Evolutionary conservation across 805 yeast genomes (phyloP).

Genomic region (Saccharomyces jurei): DNA sequence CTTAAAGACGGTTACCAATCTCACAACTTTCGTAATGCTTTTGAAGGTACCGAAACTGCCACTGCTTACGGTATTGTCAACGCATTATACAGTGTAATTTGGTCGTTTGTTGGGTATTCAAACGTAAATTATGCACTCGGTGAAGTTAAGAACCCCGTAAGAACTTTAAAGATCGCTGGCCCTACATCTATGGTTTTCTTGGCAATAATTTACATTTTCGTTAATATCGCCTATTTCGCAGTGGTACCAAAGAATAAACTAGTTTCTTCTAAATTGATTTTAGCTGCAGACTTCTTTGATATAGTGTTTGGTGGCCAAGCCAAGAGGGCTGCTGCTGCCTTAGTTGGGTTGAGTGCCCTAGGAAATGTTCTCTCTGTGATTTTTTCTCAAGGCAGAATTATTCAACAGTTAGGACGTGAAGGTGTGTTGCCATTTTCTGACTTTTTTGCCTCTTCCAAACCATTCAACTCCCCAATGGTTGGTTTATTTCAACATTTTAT

Average conservation of each 20-base stretch:
- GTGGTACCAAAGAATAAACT: constrained; percentile 66
- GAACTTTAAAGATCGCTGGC: constrained; percentile 63
- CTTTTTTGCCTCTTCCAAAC: constrained; percentile 62
- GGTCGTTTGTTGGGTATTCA: constrained; percentile 80
- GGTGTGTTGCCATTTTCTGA: constrained; percentile 69
- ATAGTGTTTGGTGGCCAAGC: constrained; percentile 64
- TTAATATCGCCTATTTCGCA: constrained; percentile 72
- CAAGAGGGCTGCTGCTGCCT: constrained; percentile 64
- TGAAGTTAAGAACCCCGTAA: constrained; percentile 66
- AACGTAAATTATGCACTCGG: constrained; percentile 78
- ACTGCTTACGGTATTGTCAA: constrained; percentile 64
- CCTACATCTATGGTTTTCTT: constrained; percentile 60
- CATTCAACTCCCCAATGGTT: constrained; percentile 64
- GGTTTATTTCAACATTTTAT: constrained; percentile 73
- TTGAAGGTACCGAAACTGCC: constrained; percentile 44
- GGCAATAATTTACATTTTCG: constrained; percentile 62
- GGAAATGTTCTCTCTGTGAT: constrained; percentile 79
- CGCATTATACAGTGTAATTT: constrained; percentile 73
- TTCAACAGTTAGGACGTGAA: constrained; percentile 76
- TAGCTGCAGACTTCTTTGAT: constrained; percentile 70
- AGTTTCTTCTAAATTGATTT: constrained; percentile 52
- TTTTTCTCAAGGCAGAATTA: constrained; percentile 72
- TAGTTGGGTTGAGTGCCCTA: constrained; percentile 72
- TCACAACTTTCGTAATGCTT: constrained; percentile 52
- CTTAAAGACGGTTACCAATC: constrained; percentile 45